Evolutionary conservation across 140 eudicot genomes (phyloP).

Genomic region (Flaveria floridana): DNA sequence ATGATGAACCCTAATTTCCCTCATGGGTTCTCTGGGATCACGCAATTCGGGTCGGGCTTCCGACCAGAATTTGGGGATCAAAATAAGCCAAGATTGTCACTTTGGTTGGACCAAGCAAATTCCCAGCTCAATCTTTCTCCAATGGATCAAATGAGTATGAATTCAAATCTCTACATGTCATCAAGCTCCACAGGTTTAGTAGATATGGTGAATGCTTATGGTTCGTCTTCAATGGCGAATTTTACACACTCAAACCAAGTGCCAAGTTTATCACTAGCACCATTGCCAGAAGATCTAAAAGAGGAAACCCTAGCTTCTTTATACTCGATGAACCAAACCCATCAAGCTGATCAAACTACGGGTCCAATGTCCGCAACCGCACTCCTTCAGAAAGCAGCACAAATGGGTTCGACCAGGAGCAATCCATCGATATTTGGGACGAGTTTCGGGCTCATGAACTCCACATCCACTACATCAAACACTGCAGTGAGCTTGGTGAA

Average conservation of each 20-base stretch:
- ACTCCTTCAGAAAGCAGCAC: conserved; percentile 91
- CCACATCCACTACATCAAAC: conserved; percentile 44
- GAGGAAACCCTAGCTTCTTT: conserved; percentile 57
- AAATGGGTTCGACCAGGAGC: conserved; percentile 83
- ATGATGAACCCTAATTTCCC: conserved; percentile 49
- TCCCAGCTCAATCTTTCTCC: conserved; percentile 53
- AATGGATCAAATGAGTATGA: conserved; percentile 40
- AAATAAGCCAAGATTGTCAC: conserved; percentile 66
- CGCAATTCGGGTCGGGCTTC: conserved; percentile 43
- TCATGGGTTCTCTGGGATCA: conserved; percentile 54
- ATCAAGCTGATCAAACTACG: conserved; percentile 35
- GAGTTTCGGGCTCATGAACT: conserved; percentile 65
- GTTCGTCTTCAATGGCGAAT: conserved; percentile 56
- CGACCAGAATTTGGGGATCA: conserved; percentile 50
- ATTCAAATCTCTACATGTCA: conserved; percentile 52
- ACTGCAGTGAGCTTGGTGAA: conserved; percentile 36
- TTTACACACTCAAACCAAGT: conserved; percentile 40
- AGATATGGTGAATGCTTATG: conserved; percentile 59
- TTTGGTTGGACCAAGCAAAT: conserved; percentile 71
- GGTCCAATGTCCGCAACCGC: conserved; percentile 95
- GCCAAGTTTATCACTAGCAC: conserved; percentile 40
- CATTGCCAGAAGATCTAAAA: conserved; percentile 35
- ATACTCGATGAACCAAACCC: conserved; percentile 42
- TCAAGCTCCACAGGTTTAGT: conserved; percentile 44
- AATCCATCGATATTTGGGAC: conserved; percentile 56